phyloP scores from a whole-genome alignment of 1,284 basidiomycete genomes.

The Athelia psychrophila region DNA sequence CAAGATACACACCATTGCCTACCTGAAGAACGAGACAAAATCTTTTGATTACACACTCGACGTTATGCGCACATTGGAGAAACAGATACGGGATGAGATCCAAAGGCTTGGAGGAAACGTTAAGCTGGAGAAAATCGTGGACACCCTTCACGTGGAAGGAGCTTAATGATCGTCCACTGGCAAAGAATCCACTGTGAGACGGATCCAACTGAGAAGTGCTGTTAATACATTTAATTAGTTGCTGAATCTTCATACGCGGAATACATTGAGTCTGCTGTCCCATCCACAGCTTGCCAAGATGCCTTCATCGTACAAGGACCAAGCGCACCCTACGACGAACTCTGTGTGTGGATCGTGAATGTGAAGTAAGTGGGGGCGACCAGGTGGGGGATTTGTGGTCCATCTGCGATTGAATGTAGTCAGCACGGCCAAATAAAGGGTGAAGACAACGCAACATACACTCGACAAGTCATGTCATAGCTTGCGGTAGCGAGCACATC shows the following conservation, averaged over 20 bases:
- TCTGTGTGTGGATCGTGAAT: constrained; percentile 90
- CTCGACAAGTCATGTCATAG: constrained; percentile 95
- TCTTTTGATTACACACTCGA: constrained; percentile 75
- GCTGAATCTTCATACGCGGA: constrained; percentile 41
- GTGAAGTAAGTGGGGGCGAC: constrained; percentile 54
- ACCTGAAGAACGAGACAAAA: constrained; percentile 63
- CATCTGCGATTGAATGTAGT: constrained; percentile 41
- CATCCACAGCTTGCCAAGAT: constrained; percentile 86
- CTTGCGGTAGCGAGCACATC: constrained; percentile 82
- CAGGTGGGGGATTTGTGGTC: constrained; percentile 54
- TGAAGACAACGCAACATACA: constrained; percentile 51
- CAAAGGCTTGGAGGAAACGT: constrained; percentile 56
- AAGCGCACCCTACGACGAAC: constrained; percentile 90
- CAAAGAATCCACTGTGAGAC: no score
- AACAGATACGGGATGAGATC: constrained; percentile 55
- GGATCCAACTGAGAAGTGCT: no score
- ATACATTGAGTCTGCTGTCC: constrained; percentile 85
- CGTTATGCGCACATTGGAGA: constrained; percentile 57
- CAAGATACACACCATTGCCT: constrained; percentile 78
- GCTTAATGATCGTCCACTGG: no score
- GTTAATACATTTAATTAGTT: neutral
- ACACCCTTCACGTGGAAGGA: constrained; percentile 27
- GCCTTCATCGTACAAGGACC: constrained; percentile 87
- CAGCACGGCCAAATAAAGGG: constrained; percentile 4
- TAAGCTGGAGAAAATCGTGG: constrained; percentile 39